Evolutionary conservation across 2,329 filamentous ascomycete species (phyloP).

Genomic region (Penicillium fuscoglaucum): DNA sequence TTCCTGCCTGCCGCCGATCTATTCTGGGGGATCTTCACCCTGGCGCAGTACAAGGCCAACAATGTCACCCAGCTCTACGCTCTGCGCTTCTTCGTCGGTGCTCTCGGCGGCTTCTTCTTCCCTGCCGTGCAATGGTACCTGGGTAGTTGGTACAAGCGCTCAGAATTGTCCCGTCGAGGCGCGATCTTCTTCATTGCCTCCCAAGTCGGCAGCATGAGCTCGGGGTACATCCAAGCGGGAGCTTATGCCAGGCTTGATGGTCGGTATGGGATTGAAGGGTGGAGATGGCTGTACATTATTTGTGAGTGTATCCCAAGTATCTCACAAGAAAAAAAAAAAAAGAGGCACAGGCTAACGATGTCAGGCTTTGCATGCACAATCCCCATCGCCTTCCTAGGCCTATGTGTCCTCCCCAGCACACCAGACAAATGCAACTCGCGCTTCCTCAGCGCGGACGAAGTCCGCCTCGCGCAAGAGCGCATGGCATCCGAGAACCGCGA

Average conservation of each 20-base stretch:
- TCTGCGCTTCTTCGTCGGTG: constrained; percentile 37
- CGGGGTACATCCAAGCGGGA: constrained; percentile 26
- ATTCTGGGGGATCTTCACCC: constrained; percentile 20
- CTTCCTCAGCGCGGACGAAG: constrained; percentile 19
- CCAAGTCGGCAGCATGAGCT: constrained; percentile 27
- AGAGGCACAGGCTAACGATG: neutral
- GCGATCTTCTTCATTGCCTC: constrained; percentile 28
- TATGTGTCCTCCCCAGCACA: constrained; percentile 24
- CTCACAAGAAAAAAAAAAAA: neutral
- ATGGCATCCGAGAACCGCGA: constrained; percentile 25
- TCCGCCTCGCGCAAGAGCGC: constrained; percentile 22
- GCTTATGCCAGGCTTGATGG: constrained; percentile 22
- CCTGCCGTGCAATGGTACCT: constrained; percentile 29
- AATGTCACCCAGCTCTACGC: constrained; percentile 31
- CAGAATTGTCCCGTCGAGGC: constrained; percentile 23
- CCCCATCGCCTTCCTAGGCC: constrained; percentile 23
- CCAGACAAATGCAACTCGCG: constrained; percentile 23
- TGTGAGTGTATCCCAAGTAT: constrained; percentile 5
- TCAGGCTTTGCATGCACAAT: constrained; percentile 25
- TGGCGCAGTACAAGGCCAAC: constrained; percentile 20
- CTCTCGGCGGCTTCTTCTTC: constrained; percentile 36
- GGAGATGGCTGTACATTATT: constrained; percentile 24
- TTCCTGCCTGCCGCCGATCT: constrained; percentile 22
- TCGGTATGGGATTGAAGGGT: constrained; percentile 19
- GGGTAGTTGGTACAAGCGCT: constrained; percentile 27